Evolutionary conservation across 805 yeast species (phyloP), one percentile per base, ranked within the genome.

Genomic region (Candida silvicultrix): DNA sequence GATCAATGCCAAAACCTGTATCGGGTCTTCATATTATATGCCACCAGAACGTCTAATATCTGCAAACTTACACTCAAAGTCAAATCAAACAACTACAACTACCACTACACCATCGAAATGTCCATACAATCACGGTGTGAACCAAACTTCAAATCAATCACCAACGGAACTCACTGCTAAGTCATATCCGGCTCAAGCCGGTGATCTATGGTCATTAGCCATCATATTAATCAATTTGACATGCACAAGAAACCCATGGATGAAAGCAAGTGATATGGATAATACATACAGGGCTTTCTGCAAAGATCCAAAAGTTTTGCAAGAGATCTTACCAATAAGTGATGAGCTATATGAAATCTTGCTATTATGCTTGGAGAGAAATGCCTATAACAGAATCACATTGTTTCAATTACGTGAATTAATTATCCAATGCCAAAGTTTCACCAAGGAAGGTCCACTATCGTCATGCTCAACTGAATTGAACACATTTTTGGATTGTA

Each of bases 11-110:
- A 84, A 85, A 56, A 79, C 81, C 19, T 89, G 95, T 53, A 77
- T 95, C 46, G 97, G 97, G 1, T 83, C 92, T 8, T 77, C 86
- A 21, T 90, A 87, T 64, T 89, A 89, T 67, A 89, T 90, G 97
- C 85, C 96, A 0, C 97, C 97, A 8, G 97, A 89, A 63, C 68
- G 94, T 59, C 63, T 80, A n/a, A 66, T 70, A 19, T 58, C 68
- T 1, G 36, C 60, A 35, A 65, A 65, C 38, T 52, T 61, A 9
- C 67, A 57, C n/a, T n/a, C n/a, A n/a, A n/a, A n/a, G n/a, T n/a
- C n/a, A 51, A 58, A 59, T 9, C 59, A 59, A 57, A 19, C n/a
- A 9, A 3, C 21, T 6, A 34, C 21, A 16, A 18, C 15, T 4
- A 34, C 20, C 4, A 18, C 21, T 12, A 34, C 37, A 29, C 59